Evolutionary conservation across 164 flowering plant species (phyloP), one percentile per base, ranked within the genome.

Genomic region (Annona cherimola): DNA sequence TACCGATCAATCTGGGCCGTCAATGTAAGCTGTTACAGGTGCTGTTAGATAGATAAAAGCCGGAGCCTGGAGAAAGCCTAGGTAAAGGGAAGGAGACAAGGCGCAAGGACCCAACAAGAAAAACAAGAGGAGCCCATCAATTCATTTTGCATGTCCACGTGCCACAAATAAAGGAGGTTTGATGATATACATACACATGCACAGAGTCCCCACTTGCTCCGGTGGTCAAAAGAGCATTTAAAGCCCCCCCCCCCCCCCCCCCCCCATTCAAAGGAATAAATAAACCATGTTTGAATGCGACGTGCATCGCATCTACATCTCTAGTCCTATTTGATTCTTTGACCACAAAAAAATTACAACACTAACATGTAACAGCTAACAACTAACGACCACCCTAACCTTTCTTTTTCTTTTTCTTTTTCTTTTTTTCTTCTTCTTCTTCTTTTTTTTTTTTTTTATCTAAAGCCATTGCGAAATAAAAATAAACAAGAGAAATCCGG

Each of bases 201-300:
- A 11, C 2, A 9, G 14, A 9, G 57, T 9, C 43, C 20, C 46
- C 44, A 71, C 63, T 26, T 26, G 35, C 35, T 9, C 6, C 6
- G 40, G 7, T 39, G 20, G 78, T 79, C 81, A 79, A 79, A 76
- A 79, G 67, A 68, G 70, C 82, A 76, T 55, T 76, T 63, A 79
- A 76, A 45, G 76, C 73, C 42, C 65, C 61, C 35, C 35, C 35
- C 35, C 35, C 35, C n/a, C 73, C 42, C 65, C 61, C 73, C 42
- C 65, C 61, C 35, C 35, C 35, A 26, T 76, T 76, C 74, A 74
- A 76, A 74, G 68, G 54, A 75, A 71, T 76, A 76, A 68, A 74
- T 63, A 41, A 71, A 66, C 70, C 63, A 70, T 70, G 50, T 76
- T 74, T 76, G 81, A 79, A 74, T 40, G 75, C 9, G 79, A 68